These are phyloP conservation scores for Leccinellum luteum DNA, from an alignment of 768 basidiomycete genomes.

Conservation along the genomic window DNA sequence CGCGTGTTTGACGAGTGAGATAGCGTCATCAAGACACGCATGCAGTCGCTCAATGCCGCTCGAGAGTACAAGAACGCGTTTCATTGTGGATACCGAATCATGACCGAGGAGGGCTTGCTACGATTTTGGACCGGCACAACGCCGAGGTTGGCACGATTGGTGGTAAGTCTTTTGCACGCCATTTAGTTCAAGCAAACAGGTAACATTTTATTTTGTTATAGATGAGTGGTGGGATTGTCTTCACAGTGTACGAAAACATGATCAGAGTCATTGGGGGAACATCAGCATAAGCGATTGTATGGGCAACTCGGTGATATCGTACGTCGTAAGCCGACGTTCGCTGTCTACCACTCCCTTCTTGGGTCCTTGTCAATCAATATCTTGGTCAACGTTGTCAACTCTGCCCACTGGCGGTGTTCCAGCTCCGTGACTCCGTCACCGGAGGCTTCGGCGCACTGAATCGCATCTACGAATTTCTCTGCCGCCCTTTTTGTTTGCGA, in stretches of 20 bases:
- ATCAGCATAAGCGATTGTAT: slow-evolving; percentile 1
- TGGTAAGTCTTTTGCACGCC: slow-evolving; percentile 49
- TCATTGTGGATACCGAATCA: slow-evolving; percentile 93
- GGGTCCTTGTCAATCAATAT: slow-evolving; percentile 12
- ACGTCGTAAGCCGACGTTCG: neutral
- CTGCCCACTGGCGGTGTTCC: slow-evolving; percentile 19
- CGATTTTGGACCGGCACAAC: slow-evolving; percentile 98
- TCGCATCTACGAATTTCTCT: slow-evolving; percentile 11
- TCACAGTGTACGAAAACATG: slow-evolving; percentile 86
- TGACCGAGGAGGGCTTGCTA: slow-evolving; percentile 88
- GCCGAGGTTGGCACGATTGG: slow-evolving; percentile 78
- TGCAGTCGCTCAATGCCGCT: slow-evolving; percentile 88
- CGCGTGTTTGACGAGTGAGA: neutral
- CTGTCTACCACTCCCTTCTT: neutral
- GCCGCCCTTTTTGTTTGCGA: slow-evolving; percentile 7
- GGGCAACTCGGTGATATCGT: neutral
- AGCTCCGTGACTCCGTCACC: slow-evolving; percentile 11
- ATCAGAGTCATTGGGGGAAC: slow-evolving; percentile 48
- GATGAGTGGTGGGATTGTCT: slow-evolving; percentile 92
- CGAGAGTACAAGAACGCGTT: slow-evolving; percentile 89
- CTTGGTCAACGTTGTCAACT: slow-evolving; percentile 17
- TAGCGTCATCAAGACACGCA: slow-evolving; percentile 96
- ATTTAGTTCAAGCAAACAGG: neutral
- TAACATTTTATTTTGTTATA: slow-evolving; percentile 29
- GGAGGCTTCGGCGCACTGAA: slow-evolving; percentile 11